Evolutionary conservation across 331 rosid species (phyloP).

Genomic region (Quercus phellos): DNA sequence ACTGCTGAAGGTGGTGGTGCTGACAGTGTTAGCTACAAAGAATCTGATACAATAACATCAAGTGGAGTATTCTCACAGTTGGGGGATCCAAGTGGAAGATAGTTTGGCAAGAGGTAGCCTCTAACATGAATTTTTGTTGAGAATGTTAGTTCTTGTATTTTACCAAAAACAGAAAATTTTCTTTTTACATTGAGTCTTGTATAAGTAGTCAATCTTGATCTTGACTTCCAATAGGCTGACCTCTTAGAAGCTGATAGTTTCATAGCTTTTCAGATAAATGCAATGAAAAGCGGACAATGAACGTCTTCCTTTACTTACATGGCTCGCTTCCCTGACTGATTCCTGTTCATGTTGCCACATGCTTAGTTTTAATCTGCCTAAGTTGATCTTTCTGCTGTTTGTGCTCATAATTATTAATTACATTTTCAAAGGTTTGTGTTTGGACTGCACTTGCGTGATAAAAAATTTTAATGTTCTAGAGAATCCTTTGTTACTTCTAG

Average conservation of each 20-base stretch:
- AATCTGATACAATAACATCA: conserved; percentile 21
- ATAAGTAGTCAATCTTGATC: background rate
- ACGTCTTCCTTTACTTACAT: background rate
- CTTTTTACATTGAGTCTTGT: background rate
- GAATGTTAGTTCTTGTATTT: background rate
- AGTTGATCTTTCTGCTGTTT: background rate
- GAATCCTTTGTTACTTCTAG: background rate
- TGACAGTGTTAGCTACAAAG: conserved; percentile 13
- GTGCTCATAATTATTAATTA: background rate
- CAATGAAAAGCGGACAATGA: background rate
- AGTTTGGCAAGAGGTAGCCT: background rate
- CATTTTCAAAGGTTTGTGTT: background rate
- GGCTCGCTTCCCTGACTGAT: background rate
- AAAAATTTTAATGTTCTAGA: background rate
- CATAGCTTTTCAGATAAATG: background rate
- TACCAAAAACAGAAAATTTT: background rate
- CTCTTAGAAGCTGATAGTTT: background rate
- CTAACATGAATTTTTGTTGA: background rate
- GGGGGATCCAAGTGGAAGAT: conserved; percentile 32
- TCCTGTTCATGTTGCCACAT: background rate
- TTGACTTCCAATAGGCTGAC: background rate
- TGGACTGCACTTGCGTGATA: background rate
- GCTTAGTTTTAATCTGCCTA: background rate
- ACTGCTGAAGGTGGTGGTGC: background rate
- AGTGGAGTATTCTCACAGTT: conserved; percentile 32